Conservation (phyloP, 169 alveolate genomes). For the Eimeria brunetti region DNA sequence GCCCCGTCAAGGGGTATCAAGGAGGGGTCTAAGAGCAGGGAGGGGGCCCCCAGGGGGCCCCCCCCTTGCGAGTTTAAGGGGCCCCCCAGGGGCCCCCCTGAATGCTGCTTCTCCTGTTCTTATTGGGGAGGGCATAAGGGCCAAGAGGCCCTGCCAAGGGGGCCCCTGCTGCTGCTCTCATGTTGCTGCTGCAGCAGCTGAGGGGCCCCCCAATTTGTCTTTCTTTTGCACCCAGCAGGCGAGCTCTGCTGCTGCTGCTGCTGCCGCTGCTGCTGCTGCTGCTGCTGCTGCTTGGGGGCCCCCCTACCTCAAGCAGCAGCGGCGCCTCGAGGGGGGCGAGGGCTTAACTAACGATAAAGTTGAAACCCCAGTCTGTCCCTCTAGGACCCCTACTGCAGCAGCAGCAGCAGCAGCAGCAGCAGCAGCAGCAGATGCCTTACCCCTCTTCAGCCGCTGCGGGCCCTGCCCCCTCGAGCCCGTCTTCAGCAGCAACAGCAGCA, state of each 20-base stretch:
- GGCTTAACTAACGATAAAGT: neutral
- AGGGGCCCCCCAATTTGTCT: neutral
- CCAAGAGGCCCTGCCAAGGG: neutral
- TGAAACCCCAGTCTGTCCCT: neutral
- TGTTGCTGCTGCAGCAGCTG: neutral
- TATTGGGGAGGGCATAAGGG: neutral
- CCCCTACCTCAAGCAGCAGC: neutral
- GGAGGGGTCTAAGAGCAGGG: neutral
- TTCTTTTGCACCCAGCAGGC: neutral
- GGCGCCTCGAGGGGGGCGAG: neutral
- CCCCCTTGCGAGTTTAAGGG: too few species aligned
- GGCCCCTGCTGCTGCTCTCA: neutral
- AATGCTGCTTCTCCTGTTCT: neutral
- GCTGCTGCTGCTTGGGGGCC: neutral
- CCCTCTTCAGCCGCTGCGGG: neutral
- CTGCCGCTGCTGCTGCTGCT: neutral
- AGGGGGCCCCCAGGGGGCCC: slow-evolving; percentile 31
- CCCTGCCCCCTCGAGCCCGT: neutral
- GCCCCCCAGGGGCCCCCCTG: neutral
- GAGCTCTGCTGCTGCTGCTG: neutral
- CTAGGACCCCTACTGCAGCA: too few species aligned
- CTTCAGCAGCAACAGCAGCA: neutral
- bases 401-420: too few species aligned
- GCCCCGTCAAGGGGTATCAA: neutral
- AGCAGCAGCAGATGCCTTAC: neutral